Percentiles rank a stretch among this genome's conserved stretches.
These are phyloP conservation scores for Nyctanthes arbortristis DNA, from an alignment of 257 asterid species.

Conservation along the genomic window DNA sequence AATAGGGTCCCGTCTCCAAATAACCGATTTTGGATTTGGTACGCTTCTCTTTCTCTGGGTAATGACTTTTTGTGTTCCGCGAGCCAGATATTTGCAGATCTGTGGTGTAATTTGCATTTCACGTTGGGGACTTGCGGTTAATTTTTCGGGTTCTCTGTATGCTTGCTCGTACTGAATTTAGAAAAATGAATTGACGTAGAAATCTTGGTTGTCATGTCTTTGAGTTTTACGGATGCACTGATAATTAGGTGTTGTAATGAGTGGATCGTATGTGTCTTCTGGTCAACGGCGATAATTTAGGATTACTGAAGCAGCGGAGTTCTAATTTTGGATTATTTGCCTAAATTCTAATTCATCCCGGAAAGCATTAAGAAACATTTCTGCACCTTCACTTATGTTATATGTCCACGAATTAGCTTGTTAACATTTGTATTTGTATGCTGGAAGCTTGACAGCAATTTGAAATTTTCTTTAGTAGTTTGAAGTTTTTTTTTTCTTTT, in stretches of 20 bases:
- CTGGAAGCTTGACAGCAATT: not conserved
- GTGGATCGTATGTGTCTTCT: conserved; percentile 2
- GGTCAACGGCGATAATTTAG: not conserved
- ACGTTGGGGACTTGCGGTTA: not conserved
- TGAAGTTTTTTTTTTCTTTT: not conserved
- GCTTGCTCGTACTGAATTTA: conserved; percentile 1
- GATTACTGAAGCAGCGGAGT: not conserved
- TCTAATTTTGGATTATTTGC: not conserved
- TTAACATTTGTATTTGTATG: not conserved
- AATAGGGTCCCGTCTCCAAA: not conserved
- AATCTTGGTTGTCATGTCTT: not conserved
- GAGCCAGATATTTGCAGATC: conserved; percentile 19
- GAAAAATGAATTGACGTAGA: not conserved
- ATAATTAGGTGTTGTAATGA: not conserved
- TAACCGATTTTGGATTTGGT: not conserved
- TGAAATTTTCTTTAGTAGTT: not conserved
- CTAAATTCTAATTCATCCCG: too few relatives aligned
- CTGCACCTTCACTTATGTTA: not conserved
- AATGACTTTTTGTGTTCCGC: not conserved
- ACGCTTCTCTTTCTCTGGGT: too few relatives aligned
- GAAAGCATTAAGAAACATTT: not conserved
- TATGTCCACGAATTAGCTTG: not conserved
- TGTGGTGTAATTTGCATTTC: not conserved
- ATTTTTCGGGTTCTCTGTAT: not conserved
- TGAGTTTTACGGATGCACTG: not conserved